Evolutionary conservation across 441 rosid species (phyloP).

Genomic region (Kokia cookei): DNA sequence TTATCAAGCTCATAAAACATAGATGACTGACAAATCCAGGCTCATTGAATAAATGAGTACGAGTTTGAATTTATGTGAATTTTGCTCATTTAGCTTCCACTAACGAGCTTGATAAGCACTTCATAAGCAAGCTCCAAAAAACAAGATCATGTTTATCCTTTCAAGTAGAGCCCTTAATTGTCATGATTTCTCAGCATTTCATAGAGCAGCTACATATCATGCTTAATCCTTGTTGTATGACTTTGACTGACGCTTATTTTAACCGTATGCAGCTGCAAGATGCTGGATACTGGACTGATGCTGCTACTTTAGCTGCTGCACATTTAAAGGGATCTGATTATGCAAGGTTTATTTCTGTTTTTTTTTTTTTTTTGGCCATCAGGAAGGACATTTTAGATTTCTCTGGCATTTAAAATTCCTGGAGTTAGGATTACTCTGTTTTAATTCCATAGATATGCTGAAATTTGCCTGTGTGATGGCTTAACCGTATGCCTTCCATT

Average conservation of each 20-base stretch:
- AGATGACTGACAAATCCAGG: background rate
- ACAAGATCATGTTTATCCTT: background rate
- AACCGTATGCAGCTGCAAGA: constrained; percentile 77
- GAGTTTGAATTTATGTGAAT: background rate
- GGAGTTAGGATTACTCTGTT: background rate
- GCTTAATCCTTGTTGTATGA: constrained; percentile 1
- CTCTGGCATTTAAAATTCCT: background rate
- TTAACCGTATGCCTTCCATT: background rate
- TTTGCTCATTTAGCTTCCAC: background rate
- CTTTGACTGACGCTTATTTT: constrained; percentile 3
- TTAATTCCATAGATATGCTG: background rate
- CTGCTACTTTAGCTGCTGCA: constrained; percentile 95
- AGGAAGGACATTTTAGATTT: background rate
- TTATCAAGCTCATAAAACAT: background rate
- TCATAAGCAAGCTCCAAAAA: background rate
- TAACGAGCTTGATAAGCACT: background rate
- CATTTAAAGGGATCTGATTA: constrained; percentile 95
- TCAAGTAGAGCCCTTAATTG: background rate
- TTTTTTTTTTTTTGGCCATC: background rate
- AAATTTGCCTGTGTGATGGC: background rate
- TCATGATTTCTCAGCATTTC: background rate
- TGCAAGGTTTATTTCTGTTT: constrained; percentile 56
- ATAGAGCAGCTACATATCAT: background rate
- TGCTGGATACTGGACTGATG: constrained; percentile 99
- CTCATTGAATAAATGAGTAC: background rate